Conservation (phyloP, 2,329 filamentous ascomycete genomes). For the Fusarium neocosmosporiellum region DNA sequence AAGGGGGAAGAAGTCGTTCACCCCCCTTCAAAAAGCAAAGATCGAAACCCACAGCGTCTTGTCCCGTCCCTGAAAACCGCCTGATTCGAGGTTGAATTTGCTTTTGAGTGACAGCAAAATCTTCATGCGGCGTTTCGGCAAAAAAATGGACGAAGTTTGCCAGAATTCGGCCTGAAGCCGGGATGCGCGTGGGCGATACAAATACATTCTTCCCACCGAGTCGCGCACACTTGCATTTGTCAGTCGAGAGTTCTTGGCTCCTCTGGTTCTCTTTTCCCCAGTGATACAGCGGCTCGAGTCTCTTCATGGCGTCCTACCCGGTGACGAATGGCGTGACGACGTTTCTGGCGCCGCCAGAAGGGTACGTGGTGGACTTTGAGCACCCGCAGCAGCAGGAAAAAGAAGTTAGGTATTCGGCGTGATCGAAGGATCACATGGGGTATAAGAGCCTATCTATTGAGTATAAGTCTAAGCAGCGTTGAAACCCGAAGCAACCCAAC, state of each 20-base stretch:
- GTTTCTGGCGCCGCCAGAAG: constrained; percentile 40
- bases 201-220: background rate
- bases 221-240: background rate
- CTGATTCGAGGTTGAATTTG: background rate
- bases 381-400: constrained; percentile 40
- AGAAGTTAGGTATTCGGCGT: too few species aligned
- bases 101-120: background rate
- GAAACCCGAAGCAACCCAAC: background rate
- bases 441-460: background rate
- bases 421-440: too few species aligned
- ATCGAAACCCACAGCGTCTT: background rate
- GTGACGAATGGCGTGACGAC: constrained; percentile 39
- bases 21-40: background rate
- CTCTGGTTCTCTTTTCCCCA: background rate
- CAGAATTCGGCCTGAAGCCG: background rate
- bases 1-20: too few species aligned
- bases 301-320: constrained; percentile 24
- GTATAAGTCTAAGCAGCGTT: background rate
- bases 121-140: background rate
- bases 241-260: background rate
- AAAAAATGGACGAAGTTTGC: background rate
- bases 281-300: background rate
- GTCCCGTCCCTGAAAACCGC: background rate
- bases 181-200: background rate
- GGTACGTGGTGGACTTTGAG: constrained; percentile 47